These are phyloP conservation scores for Puccinia horiana DNA, from an alignment of 1,284 basidiomycete genomes.

Conservation along the genomic window DNA sequence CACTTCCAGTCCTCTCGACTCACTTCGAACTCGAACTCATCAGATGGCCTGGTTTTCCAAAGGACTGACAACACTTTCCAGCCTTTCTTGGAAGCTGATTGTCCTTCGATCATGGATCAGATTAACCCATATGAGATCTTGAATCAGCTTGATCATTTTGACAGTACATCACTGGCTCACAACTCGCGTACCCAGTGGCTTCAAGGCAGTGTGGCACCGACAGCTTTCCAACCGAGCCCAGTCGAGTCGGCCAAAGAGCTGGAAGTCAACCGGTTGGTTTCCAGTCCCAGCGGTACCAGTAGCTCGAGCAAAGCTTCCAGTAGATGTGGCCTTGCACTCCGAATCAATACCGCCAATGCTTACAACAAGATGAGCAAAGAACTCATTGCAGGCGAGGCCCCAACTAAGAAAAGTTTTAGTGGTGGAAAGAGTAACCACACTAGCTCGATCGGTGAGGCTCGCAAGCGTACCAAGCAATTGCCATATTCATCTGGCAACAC, in stretches of 20 bases:
- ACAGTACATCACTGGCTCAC: background rate
- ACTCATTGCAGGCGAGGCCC: background rate
- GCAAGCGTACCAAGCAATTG: constrained; percentile 38
- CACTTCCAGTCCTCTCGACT: background rate
- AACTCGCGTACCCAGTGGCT: constrained; percentile 5
- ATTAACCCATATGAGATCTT: constrained; percentile 11
- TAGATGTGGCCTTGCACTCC: background rate
- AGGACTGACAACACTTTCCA: too few relatives aligned
- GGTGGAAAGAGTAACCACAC: constrained; percentile 27
- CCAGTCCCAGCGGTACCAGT: constrained; percentile 21
- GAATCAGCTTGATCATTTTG: background rate
- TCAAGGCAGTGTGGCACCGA: constrained; percentile 10
- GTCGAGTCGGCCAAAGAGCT: background rate
- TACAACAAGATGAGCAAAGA: background rate
- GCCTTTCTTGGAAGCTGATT: background rate
- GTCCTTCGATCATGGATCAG: background rate
- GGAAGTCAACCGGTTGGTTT: background rate
- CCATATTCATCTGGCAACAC: constrained; percentile 26
- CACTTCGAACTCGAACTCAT: background rate
- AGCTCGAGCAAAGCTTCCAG: constrained; percentile 12
- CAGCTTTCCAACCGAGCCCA: background rate
- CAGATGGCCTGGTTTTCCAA: background rate
- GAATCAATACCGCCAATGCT: background rate
- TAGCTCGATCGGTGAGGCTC: constrained; percentile 44
- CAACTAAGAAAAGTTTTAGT: constrained; percentile 21